Evolutionary conservation across 345 rosid genomes (phyloP).

Genomic region (Moringa oleifera): DNA sequence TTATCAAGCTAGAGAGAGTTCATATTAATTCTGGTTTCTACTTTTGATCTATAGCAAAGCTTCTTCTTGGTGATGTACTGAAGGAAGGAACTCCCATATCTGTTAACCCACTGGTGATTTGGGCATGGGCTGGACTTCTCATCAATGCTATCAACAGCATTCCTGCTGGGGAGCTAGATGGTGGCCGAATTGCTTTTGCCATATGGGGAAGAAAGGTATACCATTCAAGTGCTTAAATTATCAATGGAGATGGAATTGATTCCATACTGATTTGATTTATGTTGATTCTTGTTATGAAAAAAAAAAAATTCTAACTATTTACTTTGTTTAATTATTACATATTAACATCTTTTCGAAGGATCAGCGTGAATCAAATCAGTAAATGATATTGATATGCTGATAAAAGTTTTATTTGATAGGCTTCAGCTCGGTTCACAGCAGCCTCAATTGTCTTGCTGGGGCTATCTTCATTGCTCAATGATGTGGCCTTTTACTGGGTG

Average conservation of each 20-base stretch:
- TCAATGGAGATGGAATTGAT: not conserved
- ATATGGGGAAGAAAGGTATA: slow-evolving; percentile 97
- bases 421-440: slow-evolving; percentile 60
- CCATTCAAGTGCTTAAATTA: slow-evolving; percentile 9
- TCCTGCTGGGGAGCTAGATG: slow-evolving; percentile 94
- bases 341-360: too few relatives aligned
- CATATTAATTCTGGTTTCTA: slow-evolving; percentile 4
- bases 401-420: slow-evolving; percentile 31
- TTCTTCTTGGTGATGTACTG: slow-evolving; percentile 71
- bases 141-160: slow-evolving; percentile 93
- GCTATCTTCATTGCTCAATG: slow-evolving; percentile 66
- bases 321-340: too few relatives aligned
- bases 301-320: too few relatives aligned
- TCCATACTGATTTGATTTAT: too few relatives aligned
- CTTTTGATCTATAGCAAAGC: slow-evolving; percentile 53
- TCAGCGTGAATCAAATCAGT: too few relatives aligned
- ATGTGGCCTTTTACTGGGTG: slow-evolving; percentile 92
- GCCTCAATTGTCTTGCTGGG: slow-evolving; percentile 68
- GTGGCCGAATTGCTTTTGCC: slow-evolving; percentile 76
- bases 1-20: not conserved
- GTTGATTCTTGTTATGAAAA: too few relatives aligned
- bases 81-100: slow-evolving; percentile 89
- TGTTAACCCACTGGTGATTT: slow-evolving; percentile 73
- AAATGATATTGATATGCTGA: not conserved
- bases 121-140: slow-evolving; percentile 98